Base-by-base conservation (phyloP, 306 rosid genomes). In the Vicia sativa region DNA sequence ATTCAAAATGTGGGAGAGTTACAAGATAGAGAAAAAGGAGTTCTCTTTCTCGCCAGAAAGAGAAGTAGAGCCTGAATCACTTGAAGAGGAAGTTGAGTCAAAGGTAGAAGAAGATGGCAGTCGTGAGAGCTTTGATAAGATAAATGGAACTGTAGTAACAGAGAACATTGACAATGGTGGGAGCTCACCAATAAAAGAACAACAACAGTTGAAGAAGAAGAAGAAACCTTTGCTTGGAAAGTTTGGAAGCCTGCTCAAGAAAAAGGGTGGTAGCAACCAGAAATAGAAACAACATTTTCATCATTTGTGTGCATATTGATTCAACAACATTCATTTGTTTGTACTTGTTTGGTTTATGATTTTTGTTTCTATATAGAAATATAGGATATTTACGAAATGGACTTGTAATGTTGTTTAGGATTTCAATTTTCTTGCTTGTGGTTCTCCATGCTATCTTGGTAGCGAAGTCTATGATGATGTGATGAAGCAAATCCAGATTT, bases 21-120 rank as follows among this genome's bases (percentile, higher is more conserved):
- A 91, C 87, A 86, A 83, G 77, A 93, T 93, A 63, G 98, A 93
- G 80, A 93, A 89, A 90, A 92, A 90, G 77, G 98, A 93, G 72
- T 88, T 88, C 80, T 88, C 87, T 0, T 88, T 88, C 80, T 90
- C 87, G 0, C 97, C 91, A 0, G 98, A 86, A 82, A 81, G 90
- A 78, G 96, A 93, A 76, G 73, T 77, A 5, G 96, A 88, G 77
- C 87, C 87, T 49, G 91, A 83, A 75, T 83, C 91, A 46, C 74
- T 93, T 2, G 87, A 84, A 53, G 91, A 83, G 68, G 96, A 90
- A 63, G 85, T 68, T 73, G 89, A 88, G 9, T 73, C 97, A 5
- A 93, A 90, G 79, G 62, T 62, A 14, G 87, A 85, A 63, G 77
- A 70, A 7, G 73, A 74, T 1, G 89, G 61, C 11, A 63, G 58